Conservation (phyloP, 306 rosid species). For the Vigna unguiculata region DNA sequence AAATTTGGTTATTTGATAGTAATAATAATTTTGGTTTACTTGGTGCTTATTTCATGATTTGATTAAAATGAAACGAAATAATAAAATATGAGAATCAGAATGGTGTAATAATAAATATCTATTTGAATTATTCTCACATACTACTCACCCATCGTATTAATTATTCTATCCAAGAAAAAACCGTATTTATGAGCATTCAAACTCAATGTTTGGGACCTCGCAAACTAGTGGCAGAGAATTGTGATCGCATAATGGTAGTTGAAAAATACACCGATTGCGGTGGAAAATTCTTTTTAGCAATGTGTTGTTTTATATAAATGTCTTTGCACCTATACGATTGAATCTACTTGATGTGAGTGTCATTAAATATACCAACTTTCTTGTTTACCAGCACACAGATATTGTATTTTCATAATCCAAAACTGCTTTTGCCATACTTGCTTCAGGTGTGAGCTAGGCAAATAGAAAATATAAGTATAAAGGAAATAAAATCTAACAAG, state of each 20-base stretch:
- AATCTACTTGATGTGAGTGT: not conserved
- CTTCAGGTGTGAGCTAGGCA: too few species aligned
- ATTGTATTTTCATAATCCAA: too few species aligned
- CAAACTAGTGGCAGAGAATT: constrained; percentile 1
- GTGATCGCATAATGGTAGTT: not conserved
- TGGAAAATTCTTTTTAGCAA: not conserved
- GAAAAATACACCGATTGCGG: not conserved
- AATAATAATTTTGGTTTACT: too few species aligned
- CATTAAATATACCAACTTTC: not conserved
- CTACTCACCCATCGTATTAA: not conserved
- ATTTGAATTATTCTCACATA: not conserved
- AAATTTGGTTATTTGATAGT: too few species aligned
- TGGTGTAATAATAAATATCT: too few species aligned
- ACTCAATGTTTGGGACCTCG: not conserved
- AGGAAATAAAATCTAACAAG: too few species aligned
- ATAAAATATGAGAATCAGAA: not conserved
- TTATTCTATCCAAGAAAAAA: not conserved
- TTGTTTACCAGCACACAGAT: too few species aligned
- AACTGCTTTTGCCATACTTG: too few species aligned
- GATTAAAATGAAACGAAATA: not conserved
- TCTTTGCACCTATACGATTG: not conserved
- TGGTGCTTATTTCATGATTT: too few species aligned
- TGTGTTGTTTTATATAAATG: not conserved
- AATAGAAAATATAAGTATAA: too few species aligned
- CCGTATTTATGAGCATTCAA: not conserved